phyloP scores from a whole-genome alignment of 345 rosid genomes.

The Garcia nutans region DNA sequence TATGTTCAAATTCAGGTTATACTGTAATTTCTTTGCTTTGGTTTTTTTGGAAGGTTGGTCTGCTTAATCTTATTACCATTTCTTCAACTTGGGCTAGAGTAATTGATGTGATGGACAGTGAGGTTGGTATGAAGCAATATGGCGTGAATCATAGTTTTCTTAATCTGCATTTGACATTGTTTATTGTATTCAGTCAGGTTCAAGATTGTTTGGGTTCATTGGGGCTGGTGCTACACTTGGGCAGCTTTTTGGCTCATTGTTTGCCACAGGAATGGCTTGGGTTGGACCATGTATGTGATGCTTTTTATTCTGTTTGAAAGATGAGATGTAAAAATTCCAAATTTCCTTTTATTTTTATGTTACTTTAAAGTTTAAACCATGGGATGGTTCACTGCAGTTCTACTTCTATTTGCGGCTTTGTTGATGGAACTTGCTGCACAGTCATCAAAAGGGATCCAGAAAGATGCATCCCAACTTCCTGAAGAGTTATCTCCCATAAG shows the following conservation, averaged over 20 bases:
- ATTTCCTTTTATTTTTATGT: conserved; percentile 16
- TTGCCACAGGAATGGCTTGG: conserved; percentile 85
- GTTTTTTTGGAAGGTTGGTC: conserved; percentile 53
- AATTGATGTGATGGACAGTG: conserved; percentile 88
- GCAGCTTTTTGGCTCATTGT: conserved; percentile 89
- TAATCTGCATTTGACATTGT: conserved; percentile 27
- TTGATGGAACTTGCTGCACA: conserved; percentile 93
- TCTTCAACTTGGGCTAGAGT: conserved; percentile 97
- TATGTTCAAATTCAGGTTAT: background rate
- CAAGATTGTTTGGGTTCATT: conserved; percentile 90
- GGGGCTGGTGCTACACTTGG: conserved; percentile 99
- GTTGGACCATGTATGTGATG: conserved; percentile 74
- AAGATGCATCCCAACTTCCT: conserved; percentile 46
- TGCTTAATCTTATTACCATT: conserved; percentile 86
- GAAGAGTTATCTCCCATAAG: conserved; percentile 72
- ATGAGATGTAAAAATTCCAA: conserved; percentile 14
- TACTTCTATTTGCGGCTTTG: conserved; percentile 79
- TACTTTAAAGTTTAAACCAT: conserved; percentile 3
- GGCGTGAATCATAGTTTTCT: conserved; percentile 10
- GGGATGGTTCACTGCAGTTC: conserved; percentile 44
- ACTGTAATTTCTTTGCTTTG: background rate
- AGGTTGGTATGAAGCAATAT: conserved; percentile 47
- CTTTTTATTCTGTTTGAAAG: conserved; percentile 13
- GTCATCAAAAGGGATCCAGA: conserved; percentile 72
- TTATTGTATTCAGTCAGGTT: conserved; percentile 79